Conservation (phyloP, 2,329 filamentous ascomycete species). For the Huntiella decipiens region DNA sequence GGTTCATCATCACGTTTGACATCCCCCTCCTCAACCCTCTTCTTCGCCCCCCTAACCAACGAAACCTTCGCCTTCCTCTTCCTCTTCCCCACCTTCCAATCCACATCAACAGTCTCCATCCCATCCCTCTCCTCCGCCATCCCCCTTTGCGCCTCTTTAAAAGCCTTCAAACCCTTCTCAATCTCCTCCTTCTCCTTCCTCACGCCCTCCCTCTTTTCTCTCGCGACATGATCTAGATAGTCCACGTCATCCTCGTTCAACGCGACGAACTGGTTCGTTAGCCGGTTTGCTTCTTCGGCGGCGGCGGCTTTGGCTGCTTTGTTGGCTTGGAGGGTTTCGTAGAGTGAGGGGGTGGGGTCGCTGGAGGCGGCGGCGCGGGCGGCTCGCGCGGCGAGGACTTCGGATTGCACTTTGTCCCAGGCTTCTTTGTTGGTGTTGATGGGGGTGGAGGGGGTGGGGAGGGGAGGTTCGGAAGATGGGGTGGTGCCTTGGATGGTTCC, state of each 20-base stretch:
- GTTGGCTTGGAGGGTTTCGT: slow-evolving; percentile 60
- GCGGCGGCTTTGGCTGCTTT: slow-evolving; percentile 62
- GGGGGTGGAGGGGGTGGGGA: slow-evolving; percentile 8
- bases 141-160: slow-evolving; percentile 30
- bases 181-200: slow-evolving; percentile 34
- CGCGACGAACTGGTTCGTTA: slow-evolving; percentile 60
- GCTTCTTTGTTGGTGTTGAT: slow-evolving; percentile 21
- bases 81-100: slow-evolving; percentile 17
- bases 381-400: slow-evolving; percentile 41
- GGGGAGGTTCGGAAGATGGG: slow-evolving; percentile 10
- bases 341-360: slow-evolving; percentile 41
- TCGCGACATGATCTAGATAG: slow-evolving; percentile 45
- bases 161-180: slow-evolving; percentile 35
- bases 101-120: slow-evolving; percentile 13
- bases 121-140: slow-evolving; percentile 13
- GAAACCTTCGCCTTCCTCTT: slow-evolving; percentile 11
- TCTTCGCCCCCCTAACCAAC: slow-evolving; percentile 18
- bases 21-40: slow-evolving; percentile 15
- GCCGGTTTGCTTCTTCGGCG: slow-evolving; percentile 52
- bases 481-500: slow-evolving; percentile 27
- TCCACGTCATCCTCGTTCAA: slow-evolving; percentile 65
- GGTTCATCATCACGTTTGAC: not conserved
- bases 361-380: slow-evolving; percentile 21
- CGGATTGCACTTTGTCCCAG: slow-evolving; percentile 45
- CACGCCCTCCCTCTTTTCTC: slow-evolving; percentile 32